phyloP scores from a whole-genome alignment of 306 rosid species.

The Cucurbita pepo region DNA sequence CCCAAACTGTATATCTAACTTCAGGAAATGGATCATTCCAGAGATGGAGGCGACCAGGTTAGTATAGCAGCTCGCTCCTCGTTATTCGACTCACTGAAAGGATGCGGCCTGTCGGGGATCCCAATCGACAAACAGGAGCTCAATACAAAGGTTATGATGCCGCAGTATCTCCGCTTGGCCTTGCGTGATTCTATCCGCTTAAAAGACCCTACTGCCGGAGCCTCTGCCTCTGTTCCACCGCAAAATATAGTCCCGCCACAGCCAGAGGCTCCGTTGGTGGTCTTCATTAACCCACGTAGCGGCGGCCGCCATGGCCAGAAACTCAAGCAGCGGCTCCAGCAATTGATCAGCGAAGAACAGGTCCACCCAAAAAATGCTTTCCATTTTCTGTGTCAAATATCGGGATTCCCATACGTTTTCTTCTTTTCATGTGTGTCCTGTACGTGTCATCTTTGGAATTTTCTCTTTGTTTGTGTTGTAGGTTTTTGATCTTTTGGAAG shows the following conservation, averaged over 20 bases:
- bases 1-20: too few species aligned
- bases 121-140: constrained; percentile 62
- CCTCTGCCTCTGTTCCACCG: not conserved
- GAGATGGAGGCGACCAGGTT: constrained; percentile 10
- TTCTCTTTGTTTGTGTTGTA: constrained; percentile 13
- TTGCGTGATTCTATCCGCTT: constrained; percentile 71
- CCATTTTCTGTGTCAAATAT: not conserved
- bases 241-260: not conserved
- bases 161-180: constrained; percentile 66
- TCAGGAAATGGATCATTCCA: not conserved
- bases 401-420: not conserved
- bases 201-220: constrained; percentile 46
- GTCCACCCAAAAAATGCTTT: not conserved
- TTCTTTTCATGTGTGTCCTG: not conserved
- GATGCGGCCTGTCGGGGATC: constrained; percentile 52
- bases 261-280: constrained; percentile 63
- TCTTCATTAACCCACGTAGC: constrained; percentile 62
- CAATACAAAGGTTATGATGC: constrained; percentile 54
- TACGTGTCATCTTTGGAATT: not conserved
- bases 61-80: constrained; percentile 37
- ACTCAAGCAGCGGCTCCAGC: constrained; percentile 65
- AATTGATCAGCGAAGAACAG: constrained; percentile 84
- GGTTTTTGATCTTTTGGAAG: constrained; percentile 78
- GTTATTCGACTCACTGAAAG: constrained; percentile 43
- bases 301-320: constrained; percentile 80